A percentile compares a stretch with the other conserved stretches of the same genome.
Conservation (phyloP, 768 basidiomycete species). For the Mycena belliarum region DNA sequence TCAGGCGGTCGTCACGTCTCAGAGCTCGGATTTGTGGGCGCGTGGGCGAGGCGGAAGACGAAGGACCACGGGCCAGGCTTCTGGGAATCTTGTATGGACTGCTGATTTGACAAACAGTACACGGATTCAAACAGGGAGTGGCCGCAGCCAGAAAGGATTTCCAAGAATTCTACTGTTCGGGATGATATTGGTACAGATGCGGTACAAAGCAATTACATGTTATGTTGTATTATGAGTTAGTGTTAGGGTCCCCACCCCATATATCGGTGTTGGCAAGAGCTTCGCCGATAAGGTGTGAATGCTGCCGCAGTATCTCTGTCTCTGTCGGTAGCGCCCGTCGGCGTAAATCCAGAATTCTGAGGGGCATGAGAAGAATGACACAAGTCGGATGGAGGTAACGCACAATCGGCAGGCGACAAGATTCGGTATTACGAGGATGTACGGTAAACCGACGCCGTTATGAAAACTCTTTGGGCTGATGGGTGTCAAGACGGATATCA, state of each 20-base stretch:
- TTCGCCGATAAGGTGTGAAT: conserved; percentile 31
- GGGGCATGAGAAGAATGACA: not conserved
- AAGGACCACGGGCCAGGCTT: conserved; percentile 46
- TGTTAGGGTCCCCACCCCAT: conserved; percentile 9
- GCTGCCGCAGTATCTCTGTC: conserved; percentile 31
- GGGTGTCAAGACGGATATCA: not conserved
- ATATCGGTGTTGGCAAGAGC: conserved; percentile 4
- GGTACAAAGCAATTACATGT: not conserved
- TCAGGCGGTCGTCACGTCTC: conserved; percentile 33
- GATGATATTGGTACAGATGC: not conserved
- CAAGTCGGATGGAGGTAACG: conserved; percentile 6
- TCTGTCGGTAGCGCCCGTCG: conserved; percentile 35
- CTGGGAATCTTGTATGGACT: conserved; percentile 67
- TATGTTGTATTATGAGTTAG: not conserved
- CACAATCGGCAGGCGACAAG: conserved; percentile 40
- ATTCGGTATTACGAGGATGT: conserved; percentile 38
- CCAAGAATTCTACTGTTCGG: conserved; percentile 29
- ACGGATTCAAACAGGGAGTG: conserved; percentile 63
- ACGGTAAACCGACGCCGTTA: conserved; percentile 38
- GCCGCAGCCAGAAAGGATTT: conserved; percentile 44
- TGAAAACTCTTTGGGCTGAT: conserved; percentile 32
- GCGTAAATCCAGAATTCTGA: conserved; percentile 44
- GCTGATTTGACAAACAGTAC: conserved; percentile 39
- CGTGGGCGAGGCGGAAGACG: conserved; percentile 53
- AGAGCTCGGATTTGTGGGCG: conserved; percentile 65